A percentile compares a stretch with the other conserved stretches of the same genome.
phyloP scores from a whole-genome alignment of 2,329 filamentous ascomycete genomes.

The Pseudodiploospora longispora region DNA sequence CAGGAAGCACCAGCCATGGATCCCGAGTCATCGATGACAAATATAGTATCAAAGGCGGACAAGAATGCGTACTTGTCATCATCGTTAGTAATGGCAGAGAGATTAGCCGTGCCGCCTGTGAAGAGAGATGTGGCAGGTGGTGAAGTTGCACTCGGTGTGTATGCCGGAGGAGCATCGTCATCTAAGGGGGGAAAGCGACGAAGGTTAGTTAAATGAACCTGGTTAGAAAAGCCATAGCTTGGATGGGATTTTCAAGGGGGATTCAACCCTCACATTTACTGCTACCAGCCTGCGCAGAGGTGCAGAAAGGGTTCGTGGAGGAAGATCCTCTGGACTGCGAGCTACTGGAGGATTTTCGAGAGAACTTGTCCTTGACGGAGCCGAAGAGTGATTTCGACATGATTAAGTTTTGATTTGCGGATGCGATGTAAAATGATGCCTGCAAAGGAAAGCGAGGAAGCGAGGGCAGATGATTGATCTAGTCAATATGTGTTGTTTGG shows the following conservation, averaged over 20 bases:
- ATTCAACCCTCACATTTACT: too few species aligned
- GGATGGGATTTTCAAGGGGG: too few species aligned
- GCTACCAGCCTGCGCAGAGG: too few species aligned
- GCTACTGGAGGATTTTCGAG: constrained; percentile 12
- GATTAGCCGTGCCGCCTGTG: constrained; percentile 5
- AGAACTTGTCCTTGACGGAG: constrained; percentile 23
- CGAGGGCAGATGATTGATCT: constrained; percentile 11
- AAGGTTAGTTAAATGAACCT: too few species aligned
- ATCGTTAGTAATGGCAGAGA: constrained; percentile 26
- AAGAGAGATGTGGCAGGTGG: constrained; percentile 4
- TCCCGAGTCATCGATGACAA: constrained; percentile 86
- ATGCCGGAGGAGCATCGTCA: constrained; percentile 28
- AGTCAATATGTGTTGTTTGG: too few species aligned
- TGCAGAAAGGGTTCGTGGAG: too few species aligned
- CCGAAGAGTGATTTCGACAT: constrained; percentile 5
- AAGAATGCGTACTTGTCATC: constrained; percentile 74
- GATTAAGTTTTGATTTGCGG: not conserved
- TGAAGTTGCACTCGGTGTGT: constrained; percentile 11
- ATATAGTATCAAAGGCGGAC: constrained; percentile 71
- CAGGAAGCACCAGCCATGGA: constrained; percentile 76
- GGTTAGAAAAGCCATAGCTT: too few species aligned
- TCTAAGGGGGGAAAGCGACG: not conserved
- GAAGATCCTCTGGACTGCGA: too few species aligned
- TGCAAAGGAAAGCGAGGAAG: constrained; percentile 23
- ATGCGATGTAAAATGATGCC: constrained; percentile 10